Percentiles rank a stretch among this genome's conserved stretches.
Evolutionary conservation across 2,329 filamentous ascomycete genomes (phyloP).

Genomic region (Cladosporium austrohemisphaericum): DNA sequence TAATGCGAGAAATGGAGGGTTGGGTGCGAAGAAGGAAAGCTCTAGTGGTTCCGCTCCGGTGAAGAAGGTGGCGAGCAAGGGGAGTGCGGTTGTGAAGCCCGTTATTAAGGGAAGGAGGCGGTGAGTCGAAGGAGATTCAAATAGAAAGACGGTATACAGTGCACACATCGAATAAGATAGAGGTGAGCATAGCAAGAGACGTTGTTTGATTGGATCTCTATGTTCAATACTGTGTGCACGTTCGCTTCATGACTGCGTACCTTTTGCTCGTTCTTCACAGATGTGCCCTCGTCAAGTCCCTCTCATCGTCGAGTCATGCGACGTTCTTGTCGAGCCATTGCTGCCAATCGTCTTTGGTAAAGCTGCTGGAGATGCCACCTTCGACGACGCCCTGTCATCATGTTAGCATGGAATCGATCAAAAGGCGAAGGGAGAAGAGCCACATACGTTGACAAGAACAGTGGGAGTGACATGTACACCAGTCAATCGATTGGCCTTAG

Average conservation of each 20-base stretch:
- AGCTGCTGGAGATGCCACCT: constrained; percentile 72
- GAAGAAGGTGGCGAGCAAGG: constrained; percentile 23
- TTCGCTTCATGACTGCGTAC: no score
- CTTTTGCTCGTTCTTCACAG: no score
- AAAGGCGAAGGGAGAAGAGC: constrained; percentile 76
- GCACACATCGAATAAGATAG: no score
- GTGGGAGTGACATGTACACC: constrained; percentile 91
- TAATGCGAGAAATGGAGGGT: constrained; percentile 7
- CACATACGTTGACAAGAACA: constrained; percentile 69
- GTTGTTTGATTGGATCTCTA: not conserved
- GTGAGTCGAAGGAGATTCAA: no score
- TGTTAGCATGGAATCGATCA: constrained; percentile 50
- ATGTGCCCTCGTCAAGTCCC: not conserved
- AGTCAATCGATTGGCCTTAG: constrained; percentile 69
- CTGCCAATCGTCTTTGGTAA: constrained; percentile 76
- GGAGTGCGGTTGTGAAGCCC: constrained; percentile 31
- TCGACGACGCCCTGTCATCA: constrained; percentile 61
- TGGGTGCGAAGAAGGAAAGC: constrained; percentile 16
- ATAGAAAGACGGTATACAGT: no score
- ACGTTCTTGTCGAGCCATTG: constrained; percentile 72
- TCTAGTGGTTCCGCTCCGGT: not conserved
- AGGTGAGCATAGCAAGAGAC: not conserved
- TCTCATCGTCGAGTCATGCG: constrained; percentile 38
- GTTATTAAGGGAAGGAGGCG: constrained; percentile 19
- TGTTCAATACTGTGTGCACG: not conserved